Conservation (phyloP, 2,329 filamentous ascomycete genomes). For the Colletotrichum euphorbiae region DNA sequence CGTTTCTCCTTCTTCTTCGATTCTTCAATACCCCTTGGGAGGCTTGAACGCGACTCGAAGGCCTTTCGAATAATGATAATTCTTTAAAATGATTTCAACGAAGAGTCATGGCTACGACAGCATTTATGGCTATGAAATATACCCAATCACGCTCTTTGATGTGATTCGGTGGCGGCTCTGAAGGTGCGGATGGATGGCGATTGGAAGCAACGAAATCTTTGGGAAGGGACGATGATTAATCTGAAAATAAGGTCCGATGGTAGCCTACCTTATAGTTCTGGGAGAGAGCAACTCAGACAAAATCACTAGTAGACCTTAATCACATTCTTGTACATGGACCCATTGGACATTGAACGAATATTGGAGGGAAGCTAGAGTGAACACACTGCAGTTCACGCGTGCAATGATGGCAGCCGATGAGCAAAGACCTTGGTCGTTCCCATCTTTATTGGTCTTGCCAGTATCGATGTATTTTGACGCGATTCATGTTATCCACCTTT, state of each 20-base stretch:
- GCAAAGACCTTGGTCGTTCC: no score
- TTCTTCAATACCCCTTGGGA: background rate
- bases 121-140: conserved; percentile 29
- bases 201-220: background rate
- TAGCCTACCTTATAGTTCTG: background rate
- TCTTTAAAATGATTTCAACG: background rate
- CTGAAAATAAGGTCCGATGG: conserved; percentile 10
- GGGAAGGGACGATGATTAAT: background rate
- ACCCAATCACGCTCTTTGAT: conserved; percentile 28
- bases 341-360: background rate
- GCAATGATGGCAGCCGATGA: no score
- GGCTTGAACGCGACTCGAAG: background rate
- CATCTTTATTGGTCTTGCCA: no score
- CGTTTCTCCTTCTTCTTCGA: background rate
- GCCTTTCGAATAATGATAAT: background rate
- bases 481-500: no score
- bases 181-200: background rate
- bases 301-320: conserved; percentile 20
- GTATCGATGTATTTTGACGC: no score
- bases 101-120: conserved; percentile 33
- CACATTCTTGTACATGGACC: conserved; percentile 31
- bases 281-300: background rate
- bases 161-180: background rate
- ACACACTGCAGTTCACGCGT: no score
- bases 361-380: no score